These are phyloP conservation scores for Pachysolen tannophilus DNA, from an alignment of 805 yeast genomes.

Conservation along the genomic window DNA sequence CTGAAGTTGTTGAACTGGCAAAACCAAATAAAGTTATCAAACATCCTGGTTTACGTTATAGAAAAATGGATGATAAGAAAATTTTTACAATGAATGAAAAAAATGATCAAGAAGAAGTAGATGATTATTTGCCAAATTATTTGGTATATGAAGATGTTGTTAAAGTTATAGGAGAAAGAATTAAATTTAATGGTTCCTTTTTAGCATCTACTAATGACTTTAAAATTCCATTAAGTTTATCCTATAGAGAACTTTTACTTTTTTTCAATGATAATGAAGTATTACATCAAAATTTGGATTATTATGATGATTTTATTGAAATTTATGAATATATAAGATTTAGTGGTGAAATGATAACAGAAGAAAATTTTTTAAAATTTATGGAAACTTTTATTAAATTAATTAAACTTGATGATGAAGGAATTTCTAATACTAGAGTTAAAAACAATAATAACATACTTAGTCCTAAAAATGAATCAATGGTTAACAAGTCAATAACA, in stretches of 20 bases:
- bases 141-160: slow-evolving; percentile 45
- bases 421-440: too few species aligned
- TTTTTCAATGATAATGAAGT: slow-evolving; percentile 19
- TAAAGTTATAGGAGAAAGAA: slow-evolving; percentile 50
- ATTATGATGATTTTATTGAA: slow-evolving; percentile 28
- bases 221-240: slow-evolving; percentile 27
- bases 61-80: too few species aligned
- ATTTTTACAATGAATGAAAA: too few species aligned
- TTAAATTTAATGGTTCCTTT: slow-evolving; percentile 39
- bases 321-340: slow-evolving; percentile 64
- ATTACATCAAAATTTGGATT: slow-evolving; percentile 5
- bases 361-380: slow-evolving; percentile 51
- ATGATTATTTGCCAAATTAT: slow-evolving; percentile 17
- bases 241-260: slow-evolving; percentile 34
- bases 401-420: slow-evolving; percentile 2
- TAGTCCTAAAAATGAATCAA: too few species aligned
- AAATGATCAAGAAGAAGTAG: neutral
- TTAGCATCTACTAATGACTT: slow-evolving; percentile 25
- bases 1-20: slow-evolving; percentile 29
- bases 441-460: too few species aligned
- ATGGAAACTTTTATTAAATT: slow-evolving; percentile 32
- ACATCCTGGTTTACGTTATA: slow-evolving; percentile 45
- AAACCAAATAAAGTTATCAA: slow-evolving; percentile 33
- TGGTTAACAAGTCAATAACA: too few species aligned
- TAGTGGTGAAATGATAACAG: slow-evolving; percentile 52